Evolutionary conservation across 148 eudicot genomes (phyloP), one percentile per base, ranked within the genome.

Genomic region (Persicaria tinctoria): DNA sequence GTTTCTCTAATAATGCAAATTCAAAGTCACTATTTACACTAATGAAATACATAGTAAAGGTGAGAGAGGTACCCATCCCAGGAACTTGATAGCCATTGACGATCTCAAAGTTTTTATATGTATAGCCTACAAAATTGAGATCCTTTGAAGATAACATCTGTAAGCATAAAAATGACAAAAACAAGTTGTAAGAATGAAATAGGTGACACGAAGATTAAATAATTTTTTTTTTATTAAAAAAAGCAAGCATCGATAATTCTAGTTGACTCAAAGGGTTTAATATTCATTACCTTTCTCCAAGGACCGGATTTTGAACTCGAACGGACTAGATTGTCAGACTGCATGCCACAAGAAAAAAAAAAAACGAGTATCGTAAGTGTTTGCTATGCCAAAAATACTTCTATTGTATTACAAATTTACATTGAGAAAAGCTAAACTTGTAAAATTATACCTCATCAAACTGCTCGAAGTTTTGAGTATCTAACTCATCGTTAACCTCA

Each of bases 71-170:
- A 93, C 97, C 90, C 79, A 93, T 90, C 79, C 98, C 96, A 62
- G 98, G 92, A 76, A 90, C 93, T 93, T 89, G 96, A 86, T 89
- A 89, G 77, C 91, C 96, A 78, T 93, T 90, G 75, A 93, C 96
- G 59, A 93, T 89, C 86, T 93, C 98, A 44, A 90, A 93, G 82
- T 93, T 93, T 89, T 93, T 93, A 84, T 93, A 93, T 5, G 96
- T 93, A 84, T 93, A 93, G 68, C 96, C 96, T 27, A 93, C 98
- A 76, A 93, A 90, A 82, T 93, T 93, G 73, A 93, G 84, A 81
- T 93, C 96, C 83, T 93, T 93, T 64, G 93, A 86, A 46, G 98
- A 93, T 55, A 90, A 85, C 98, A 90, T 93, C 93, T 89, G 91
- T 76, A 68, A 13, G 20, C 1, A 62, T 73, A 53, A 23, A 73